These are phyloP conservation scores for Teunomyces kruisii DNA, from an alignment of 805 yeast genomes.

Conservation along the genomic window DNA sequence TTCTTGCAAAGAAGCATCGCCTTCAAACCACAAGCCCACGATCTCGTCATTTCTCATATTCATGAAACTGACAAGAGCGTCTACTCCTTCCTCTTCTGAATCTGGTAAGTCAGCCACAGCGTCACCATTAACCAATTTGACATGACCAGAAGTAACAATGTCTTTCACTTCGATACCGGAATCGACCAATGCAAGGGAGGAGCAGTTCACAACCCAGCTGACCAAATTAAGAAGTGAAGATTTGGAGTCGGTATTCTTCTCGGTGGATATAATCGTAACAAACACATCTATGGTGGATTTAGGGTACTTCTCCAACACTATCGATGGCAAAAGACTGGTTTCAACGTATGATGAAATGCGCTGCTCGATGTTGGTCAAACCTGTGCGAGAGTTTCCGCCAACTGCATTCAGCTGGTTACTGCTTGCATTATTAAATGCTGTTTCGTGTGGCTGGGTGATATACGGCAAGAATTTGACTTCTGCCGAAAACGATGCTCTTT, in stretches of 20 bases:
- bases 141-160: conserved; percentile 66
- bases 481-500: conserved; percentile 65
- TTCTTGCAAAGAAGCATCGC: conserved; percentile 27
- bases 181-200: conserved; percentile 76
- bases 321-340: conserved; percentile 50
- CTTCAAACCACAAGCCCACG: conserved; percentile 57
- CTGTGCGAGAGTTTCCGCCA: conserved; percentile 27
- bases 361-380: conserved; percentile 42
- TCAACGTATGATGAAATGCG: conserved; percentile 52
- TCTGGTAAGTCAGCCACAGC: conserved; percentile 17
- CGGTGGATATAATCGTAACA: conserved; percentile 59
- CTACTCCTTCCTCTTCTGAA: conserved; percentile 22
- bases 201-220: conserved; percentile 58
- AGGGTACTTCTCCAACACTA: conserved; percentile 74
- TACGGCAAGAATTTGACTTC: conserved; percentile 55
- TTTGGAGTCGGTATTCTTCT: conserved; percentile 14
- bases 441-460: conserved; percentile 39
- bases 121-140: conserved; percentile 16
- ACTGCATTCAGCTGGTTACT: conserved; percentile 10
- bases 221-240: conserved; percentile 38
- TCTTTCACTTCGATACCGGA: conserved; percentile 81
- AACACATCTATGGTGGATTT: conserved; percentile 84
- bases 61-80: conserved; percentile 49
- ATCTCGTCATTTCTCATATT: conserved; percentile 56
- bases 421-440: conserved; percentile 23